Percentiles rank a stretch among this genome's conserved stretches.
Evolutionary conservation across 768 basidiomycete species (phyloP).

Genomic region (Cyclocybe cylindracea): DNA sequence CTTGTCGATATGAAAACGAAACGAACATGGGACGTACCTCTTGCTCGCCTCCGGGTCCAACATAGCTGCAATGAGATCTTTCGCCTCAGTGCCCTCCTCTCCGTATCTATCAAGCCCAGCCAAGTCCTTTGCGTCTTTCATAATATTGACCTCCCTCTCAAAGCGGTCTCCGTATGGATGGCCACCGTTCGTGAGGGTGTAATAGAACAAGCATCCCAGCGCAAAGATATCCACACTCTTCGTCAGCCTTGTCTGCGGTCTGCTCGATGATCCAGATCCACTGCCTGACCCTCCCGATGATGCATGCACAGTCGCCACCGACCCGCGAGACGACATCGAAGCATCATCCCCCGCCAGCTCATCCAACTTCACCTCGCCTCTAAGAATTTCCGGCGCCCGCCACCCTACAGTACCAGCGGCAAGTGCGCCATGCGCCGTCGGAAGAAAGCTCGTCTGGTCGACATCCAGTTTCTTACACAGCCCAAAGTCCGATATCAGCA

Average conservation of each 20-base stretch:
- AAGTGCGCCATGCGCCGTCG: conserved; percentile 86
- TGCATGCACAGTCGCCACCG: conserved; percentile 52
- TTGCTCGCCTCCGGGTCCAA: conserved; percentile 71
- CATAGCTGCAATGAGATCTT: conserved; percentile 79
- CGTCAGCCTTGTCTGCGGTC: conserved; percentile 72
- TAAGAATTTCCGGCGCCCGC: conserved; percentile 94
- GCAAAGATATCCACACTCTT: conserved; percentile 98
- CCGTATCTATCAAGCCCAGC: conserved; percentile 77
- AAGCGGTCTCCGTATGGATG: conserved; percentile 96
- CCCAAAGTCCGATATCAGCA: conserved; percentile 97
- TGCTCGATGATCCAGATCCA: conserved; percentile 31
- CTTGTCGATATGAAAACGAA: background rate
- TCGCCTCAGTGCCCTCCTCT: conserved; percentile 92
- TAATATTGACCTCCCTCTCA: conserved; percentile 92
- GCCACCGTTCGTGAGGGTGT: conserved; percentile 83
- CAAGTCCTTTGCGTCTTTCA: conserved; percentile 76
- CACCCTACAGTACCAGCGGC: conserved; percentile 95
- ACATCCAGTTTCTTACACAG: conserved; percentile 93
- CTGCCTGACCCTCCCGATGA: conserved; percentile 16
- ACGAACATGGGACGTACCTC: conserved; percentile 51
- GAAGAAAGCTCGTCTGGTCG: conserved; percentile 95
- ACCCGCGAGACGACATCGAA: conserved; percentile 68
- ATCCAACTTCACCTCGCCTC: conserved; percentile 92
- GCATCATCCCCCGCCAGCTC: conserved; percentile 64
- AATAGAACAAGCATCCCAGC: conserved; percentile 93